A percentile compares a stretch with the other conserved stretches of the same genome.
Evolutionary conservation across 352 stramenopile genomes (phyloP).

Genomic region (Pythium aristosporum): DNA sequence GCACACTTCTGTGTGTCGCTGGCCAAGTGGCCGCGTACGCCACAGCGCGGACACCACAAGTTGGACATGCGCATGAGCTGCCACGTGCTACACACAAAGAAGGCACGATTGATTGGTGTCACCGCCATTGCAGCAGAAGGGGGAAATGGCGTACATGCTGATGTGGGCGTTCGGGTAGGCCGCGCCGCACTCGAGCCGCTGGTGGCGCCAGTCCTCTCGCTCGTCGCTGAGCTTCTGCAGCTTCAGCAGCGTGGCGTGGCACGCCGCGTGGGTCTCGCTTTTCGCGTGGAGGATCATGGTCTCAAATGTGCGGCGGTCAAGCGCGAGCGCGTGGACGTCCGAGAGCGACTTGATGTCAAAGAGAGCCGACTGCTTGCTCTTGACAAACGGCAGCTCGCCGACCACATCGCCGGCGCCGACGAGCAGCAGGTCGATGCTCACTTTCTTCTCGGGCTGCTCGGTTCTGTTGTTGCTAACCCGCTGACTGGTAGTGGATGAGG

Average conservation of each 20-base stretch:
- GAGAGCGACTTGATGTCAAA: constrained; percentile 73
- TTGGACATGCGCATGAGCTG: constrained; percentile 79
- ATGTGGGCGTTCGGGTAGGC: constrained; percentile 69
- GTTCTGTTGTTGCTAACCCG: constrained; percentile 14
- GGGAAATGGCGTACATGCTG: constrained; percentile 46
- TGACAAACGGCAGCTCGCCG: constrained; percentile 60
- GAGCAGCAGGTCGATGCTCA: constrained; percentile 66
- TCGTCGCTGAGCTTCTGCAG: constrained; percentile 50
- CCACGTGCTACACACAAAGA: constrained; percentile 44
- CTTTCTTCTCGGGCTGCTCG: constrained; percentile 52
- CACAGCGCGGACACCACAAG: constrained; percentile 56
- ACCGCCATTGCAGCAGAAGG: background rate
- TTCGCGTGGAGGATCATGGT: constrained; percentile 50
- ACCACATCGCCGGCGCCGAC: constrained; percentile 59
- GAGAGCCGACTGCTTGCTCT: constrained; percentile 38
- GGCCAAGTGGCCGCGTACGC: constrained; percentile 50
- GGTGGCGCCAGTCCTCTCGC: constrained; percentile 69
- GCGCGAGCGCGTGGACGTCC: constrained; percentile 61
- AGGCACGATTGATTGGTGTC: no score
- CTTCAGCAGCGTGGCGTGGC: constrained; percentile 39
- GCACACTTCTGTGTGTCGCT: constrained; percentile 46
- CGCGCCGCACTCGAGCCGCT: constrained; percentile 67
- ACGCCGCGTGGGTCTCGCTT: constrained; percentile 39
- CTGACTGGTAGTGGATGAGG: background rate
- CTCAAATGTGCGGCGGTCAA: constrained; percentile 64